Evolutionary conservation across 768 basidiomycete species (phyloP), one percentile per base, ranked within the genome.

Genomic region (Mycena galericulata): DNA sequence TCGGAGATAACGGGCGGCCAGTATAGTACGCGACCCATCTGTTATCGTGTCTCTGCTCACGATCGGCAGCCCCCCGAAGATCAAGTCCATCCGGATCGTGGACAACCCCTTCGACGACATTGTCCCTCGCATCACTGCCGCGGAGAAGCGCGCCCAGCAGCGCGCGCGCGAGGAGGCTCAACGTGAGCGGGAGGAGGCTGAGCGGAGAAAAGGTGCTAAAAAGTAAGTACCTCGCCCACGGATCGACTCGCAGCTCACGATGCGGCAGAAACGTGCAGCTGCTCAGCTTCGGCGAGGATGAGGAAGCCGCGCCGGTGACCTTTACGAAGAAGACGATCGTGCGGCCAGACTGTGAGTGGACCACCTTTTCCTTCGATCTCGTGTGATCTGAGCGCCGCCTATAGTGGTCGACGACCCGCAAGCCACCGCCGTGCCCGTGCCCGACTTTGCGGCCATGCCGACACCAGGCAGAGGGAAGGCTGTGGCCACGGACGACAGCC

Each of bases 51-150:
- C 26, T 26, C 45, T 53, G 12, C 74, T 68, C 22, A 63, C 40
- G 4, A 11, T 17, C 15, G 14, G 26, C 72, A 96, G 96, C 72
- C 96, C 98, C 3, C 96, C 97, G 0, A 96, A 93, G 76, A 97
- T 99, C 77, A 92, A 90, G 73, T 87, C 87, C 2, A 85, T 97
- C 30, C 88, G 90, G 12, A 93, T 99, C 58, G 76, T 95, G 32
- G 96, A 98, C 59, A 97, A 99, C 75, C 97, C 98, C 0, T 98
- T 98, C 77, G 88, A 92, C 60, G 97, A 99, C 75, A 98, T 99
- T 71, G 87, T 96, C 40, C 97, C 97, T 6, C 91, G 98, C 27
- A 99, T 99, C 67, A 99, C 98, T 1, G 96, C 96, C 1, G 95
- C 90, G 2, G 98, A 99, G 81, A 92, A 92, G 69, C 87, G 91